Conservation (phyloP, 2,329 filamentous ascomycete genomes). For the Neurospora crassa region DNA sequence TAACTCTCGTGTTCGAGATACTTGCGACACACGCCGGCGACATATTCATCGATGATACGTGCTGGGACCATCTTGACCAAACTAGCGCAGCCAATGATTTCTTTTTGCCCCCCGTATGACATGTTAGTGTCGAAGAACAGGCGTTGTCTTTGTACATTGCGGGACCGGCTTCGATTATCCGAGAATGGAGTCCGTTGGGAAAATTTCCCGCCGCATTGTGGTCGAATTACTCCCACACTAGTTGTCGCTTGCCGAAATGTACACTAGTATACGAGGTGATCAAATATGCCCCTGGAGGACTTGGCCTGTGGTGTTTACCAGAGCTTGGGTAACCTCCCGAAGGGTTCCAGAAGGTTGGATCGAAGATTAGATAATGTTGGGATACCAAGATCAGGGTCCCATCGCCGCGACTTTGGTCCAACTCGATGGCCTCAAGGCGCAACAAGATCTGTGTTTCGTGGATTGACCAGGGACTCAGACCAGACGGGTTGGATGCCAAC, state of each 20-base stretch:
- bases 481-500: slow-evolving; percentile 3
- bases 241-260: slow-evolving; percentile 4
- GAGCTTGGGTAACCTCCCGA: not conserved
- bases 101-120: not conserved
- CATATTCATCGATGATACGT: slow-evolving; percentile 1
- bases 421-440: too few relatives aligned
- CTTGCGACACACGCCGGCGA: slow-evolving; percentile 5
- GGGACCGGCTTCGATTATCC: not conserved
- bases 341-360: not conserved
- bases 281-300: slow-evolving; percentile 6
- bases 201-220: slow-evolving; percentile 3
- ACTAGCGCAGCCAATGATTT: slow-evolving; percentile 1
- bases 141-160: not conserved
- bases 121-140: not conserved
- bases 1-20: slow-evolving; percentile 5
- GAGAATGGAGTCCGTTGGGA: not conserved
- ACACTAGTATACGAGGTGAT: slow-evolving; percentile 5
- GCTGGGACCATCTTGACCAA: slow-evolving; percentile 1
- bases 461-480: too few relatives aligned
- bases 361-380: too few relatives aligned
- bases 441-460: too few relatives aligned
- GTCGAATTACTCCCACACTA: slow-evolving; percentile 7
- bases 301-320: slow-evolving; percentile 6
- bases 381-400: too few relatives aligned
- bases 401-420: too few relatives aligned